phyloP scores from a whole-genome alignment of 176 grass and related monocot genomes.

The Carex cristatella region DNA sequence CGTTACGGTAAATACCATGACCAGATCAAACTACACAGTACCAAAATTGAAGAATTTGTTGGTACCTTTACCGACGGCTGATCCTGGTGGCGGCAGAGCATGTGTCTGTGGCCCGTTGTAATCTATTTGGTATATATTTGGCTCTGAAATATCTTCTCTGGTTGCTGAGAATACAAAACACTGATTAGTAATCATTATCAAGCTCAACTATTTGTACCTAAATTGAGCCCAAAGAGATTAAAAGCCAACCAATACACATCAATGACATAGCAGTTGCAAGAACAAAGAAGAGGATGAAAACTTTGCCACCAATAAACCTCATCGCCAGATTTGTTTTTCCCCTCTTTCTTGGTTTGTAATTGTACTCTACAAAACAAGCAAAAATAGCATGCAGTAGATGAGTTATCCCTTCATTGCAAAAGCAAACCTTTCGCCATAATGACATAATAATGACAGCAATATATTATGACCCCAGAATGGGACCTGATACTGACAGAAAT shows the following conservation, averaged over 20 bases:
- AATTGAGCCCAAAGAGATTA: background rate
- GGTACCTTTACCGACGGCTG: background rate
- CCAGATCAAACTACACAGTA: background rate
- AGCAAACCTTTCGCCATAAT: background rate
- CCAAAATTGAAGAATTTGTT: background rate
- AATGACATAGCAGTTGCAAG: background rate
- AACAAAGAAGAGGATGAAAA: background rate
- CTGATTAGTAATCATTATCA: background rate
- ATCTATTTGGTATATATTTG: slow-evolving; percentile 23
- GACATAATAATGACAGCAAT: background rate
- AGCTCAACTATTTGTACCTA: background rate
- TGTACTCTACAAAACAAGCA: slow-evolving; percentile 1
- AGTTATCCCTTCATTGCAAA: slow-evolving; percentile 6
- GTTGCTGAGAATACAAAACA: slow-evolving; percentile 10
- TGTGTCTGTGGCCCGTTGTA: slow-evolving; percentile 21
- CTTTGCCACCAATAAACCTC: background rate
- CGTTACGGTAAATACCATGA: background rate
- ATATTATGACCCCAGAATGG: background rate
- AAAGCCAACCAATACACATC: background rate
- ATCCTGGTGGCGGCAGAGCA: slow-evolving; percentile 1
- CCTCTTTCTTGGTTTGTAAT: background rate
- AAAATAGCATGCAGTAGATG: background rate
- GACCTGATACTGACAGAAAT: background rate
- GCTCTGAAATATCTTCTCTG: background rate
- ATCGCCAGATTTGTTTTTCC: background rate